Evolutionary conservation across 139 green algal species (phyloP).

Genomic region (Volvox reticuliferus): DNA sequence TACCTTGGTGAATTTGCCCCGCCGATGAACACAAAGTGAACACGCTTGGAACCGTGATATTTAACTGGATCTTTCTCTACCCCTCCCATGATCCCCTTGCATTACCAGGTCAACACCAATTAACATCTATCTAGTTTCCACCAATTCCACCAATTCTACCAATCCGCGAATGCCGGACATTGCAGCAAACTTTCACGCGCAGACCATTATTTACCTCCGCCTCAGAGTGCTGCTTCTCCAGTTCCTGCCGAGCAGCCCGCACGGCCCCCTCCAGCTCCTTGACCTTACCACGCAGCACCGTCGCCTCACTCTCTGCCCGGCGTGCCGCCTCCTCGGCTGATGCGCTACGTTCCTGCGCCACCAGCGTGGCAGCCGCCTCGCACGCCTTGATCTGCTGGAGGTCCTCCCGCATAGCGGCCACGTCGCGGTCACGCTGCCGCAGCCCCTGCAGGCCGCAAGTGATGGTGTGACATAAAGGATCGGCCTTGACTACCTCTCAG

Average conservation of each 20-base stretch:
- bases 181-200: too few relatives aligned
- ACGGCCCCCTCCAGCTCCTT: conserved; percentile 17
- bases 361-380: neutral
- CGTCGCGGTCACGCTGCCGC: conserved; percentile 38
- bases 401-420: conserved; percentile 32
- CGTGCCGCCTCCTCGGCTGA: conserved; percentile 30
- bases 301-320: conserved; percentile 38
- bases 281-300: neutral
- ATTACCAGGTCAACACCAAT: too few relatives aligned
- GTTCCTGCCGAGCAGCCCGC: neutral
- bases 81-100: too few relatives aligned
- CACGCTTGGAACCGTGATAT: too few relatives aligned
- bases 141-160: too few relatives aligned
- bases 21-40: too few relatives aligned
- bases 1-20: too few relatives aligned
- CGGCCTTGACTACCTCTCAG: too few relatives aligned
- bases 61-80: too few relatives aligned
- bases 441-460: conserved; percentile 1
- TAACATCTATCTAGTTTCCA: too few relatives aligned
- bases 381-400: conserved; percentile 12
- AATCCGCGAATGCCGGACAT: too few relatives aligned
- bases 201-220: neutral
- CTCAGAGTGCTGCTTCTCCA: conserved; percentile 9
- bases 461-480: too few relatives aligned
- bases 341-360: neutral